phyloP scores from a whole-genome alignment of 2,329 filamentous ascomycete genomes.

The Colletotrichum costaricense region DNA sequence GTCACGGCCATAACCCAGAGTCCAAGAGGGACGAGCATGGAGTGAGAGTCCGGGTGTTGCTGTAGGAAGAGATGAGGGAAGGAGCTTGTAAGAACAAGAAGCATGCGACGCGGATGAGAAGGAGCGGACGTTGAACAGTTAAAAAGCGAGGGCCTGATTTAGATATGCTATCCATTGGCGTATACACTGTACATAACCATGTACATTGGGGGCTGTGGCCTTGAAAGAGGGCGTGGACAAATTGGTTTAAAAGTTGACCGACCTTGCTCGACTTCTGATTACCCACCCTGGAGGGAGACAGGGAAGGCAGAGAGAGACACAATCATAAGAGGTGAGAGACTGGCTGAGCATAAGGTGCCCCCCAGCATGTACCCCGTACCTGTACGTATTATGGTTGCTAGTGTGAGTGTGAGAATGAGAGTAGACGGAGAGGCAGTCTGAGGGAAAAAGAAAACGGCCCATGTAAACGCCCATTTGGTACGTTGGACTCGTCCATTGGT shows the following conservation, averaged over 20 bases:
- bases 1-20: slow-evolving; percentile 37
- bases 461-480: slow-evolving; percentile 10
- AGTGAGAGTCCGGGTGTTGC: slow-evolving; percentile 34
- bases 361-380: slow-evolving; percentile 4
- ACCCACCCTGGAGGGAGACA: slow-evolving; percentile 20
- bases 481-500: slow-evolving; percentile 48
- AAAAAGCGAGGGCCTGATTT: slow-evolving; percentile 31
- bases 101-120: slow-evolving; percentile 26
- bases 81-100: slow-evolving; percentile 32
- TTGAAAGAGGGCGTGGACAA: slow-evolving; percentile 26
- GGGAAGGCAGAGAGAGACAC: slow-evolving; percentile 3
- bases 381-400: slow-evolving; percentile 20
- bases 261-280: slow-evolving; percentile 9
- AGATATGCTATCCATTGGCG: slow-evolving; percentile 33
- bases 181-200: slow-evolving; percentile 25
- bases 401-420: slow-evolving; percentile 17
- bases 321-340: slow-evolving; percentile 6
- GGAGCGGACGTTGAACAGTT: slow-evolving; percentile 35
- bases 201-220: slow-evolving; percentile 31
- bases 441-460: slow-evolving; percentile 29
- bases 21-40: slow-evolving; percentile 36
- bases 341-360: slow-evolving; percentile 17
- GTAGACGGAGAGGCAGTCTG: slow-evolving; percentile 9
- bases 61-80: slow-evolving; percentile 32
- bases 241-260: not conserved